phyloP scores from a whole-genome alignment of 2,329 filamentous ascomycete species.

The Alternaria angustiovoidea region DNA sequence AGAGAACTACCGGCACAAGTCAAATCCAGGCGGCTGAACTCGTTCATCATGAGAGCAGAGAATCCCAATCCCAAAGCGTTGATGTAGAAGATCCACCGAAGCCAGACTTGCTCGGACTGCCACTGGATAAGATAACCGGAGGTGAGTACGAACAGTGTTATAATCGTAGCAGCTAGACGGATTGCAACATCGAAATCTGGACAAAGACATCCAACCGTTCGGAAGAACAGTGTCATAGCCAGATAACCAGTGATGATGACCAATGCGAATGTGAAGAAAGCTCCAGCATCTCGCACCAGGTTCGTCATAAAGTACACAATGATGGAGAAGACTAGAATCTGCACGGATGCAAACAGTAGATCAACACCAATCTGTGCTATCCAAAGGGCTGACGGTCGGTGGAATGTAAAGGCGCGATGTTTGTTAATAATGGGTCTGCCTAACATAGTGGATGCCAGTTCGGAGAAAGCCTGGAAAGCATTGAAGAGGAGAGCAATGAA shows the following conservation, averaged over 20 bases:
- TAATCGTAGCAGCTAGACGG: slow-evolving; percentile 78
- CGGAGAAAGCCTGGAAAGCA: slow-evolving; percentile 84
- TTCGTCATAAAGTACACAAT: slow-evolving; percentile 61
- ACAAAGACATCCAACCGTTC: slow-evolving; percentile 68
- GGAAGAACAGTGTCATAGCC: slow-evolving; percentile 56
- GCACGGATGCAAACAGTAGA: slow-evolving; percentile 72
- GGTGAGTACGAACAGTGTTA: slow-evolving; percentile 82
- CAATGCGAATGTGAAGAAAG: slow-evolving; percentile 59
- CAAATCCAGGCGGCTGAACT: slow-evolving; percentile 75
- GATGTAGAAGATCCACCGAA: slow-evolving; percentile 82
- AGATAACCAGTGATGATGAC: slow-evolving; percentile 55
- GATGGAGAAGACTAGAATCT: slow-evolving; percentile 65
- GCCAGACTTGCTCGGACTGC: slow-evolving; percentile 77
- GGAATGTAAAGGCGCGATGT: slow-evolving; percentile 83
- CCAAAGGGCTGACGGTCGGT: slow-evolving; percentile 82
- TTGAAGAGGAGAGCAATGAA: slow-evolving; percentile 85
- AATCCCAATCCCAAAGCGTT: slow-evolving; percentile 82
- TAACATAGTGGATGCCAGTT: slow-evolving; percentile 77
- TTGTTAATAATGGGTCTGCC: slow-evolving; percentile 82
- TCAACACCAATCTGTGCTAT: slow-evolving; percentile 85
- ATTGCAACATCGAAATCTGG: slow-evolving; percentile 87
- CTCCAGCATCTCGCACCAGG: slow-evolving; percentile 54
- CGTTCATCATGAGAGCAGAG: slow-evolving; percentile 83
- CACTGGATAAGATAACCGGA: slow-evolving; percentile 87
- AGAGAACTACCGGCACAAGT: slow-evolving; percentile 73